Evolutionary conservation across 768 basidiomycete genomes (phyloP).

Genomic region (Boletus patriciae): DNA sequence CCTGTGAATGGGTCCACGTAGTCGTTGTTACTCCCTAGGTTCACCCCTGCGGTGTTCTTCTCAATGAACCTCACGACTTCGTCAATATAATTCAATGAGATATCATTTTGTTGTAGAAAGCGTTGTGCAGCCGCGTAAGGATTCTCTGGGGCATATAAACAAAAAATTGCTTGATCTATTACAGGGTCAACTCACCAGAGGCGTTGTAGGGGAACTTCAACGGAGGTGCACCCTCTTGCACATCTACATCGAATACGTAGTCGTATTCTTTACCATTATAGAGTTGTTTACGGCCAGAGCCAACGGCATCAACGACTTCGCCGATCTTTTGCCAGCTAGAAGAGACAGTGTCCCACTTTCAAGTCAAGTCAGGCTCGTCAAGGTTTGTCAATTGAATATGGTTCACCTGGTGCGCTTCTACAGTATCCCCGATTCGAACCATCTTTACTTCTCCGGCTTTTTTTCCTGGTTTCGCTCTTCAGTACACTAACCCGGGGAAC

Average conservation of each 20-base stretch:
- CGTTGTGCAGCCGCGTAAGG: constrained; percentile 86
- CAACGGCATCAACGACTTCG: constrained; percentile 93
- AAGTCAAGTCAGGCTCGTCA: not conserved
- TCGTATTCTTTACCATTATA: constrained; percentile 95
- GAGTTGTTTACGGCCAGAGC: constrained; percentile 87
- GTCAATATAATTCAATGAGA: constrained; percentile 81
- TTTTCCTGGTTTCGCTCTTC: constrained; percentile 53
- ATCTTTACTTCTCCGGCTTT: constrained; percentile 94
- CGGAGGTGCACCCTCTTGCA: constrained; percentile 88
- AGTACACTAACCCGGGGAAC: not conserved
- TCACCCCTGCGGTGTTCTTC: constrained; percentile 81
- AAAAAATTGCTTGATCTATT: not conserved
- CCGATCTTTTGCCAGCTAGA: constrained; percentile 90
- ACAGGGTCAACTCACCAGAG: constrained; percentile 52
- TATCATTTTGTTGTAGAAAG: constrained; percentile 81
- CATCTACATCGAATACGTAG: constrained; percentile 98
- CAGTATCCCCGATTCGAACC: constrained; percentile 74
- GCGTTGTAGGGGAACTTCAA: constrained; percentile 94
- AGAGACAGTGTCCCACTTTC: constrained; percentile 75
- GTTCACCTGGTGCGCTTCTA: constrained; percentile 88
- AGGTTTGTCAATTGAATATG: not conserved
- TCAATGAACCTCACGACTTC: constrained; percentile 93
- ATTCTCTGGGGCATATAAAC: constrained; percentile 61
- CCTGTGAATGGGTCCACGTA: constrained; percentile 93
- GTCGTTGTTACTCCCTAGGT: constrained; percentile 57